phyloP scores from a whole-genome alignment of 345 rosid genomes.

The Eucalyptus polyanthemos region DNA sequence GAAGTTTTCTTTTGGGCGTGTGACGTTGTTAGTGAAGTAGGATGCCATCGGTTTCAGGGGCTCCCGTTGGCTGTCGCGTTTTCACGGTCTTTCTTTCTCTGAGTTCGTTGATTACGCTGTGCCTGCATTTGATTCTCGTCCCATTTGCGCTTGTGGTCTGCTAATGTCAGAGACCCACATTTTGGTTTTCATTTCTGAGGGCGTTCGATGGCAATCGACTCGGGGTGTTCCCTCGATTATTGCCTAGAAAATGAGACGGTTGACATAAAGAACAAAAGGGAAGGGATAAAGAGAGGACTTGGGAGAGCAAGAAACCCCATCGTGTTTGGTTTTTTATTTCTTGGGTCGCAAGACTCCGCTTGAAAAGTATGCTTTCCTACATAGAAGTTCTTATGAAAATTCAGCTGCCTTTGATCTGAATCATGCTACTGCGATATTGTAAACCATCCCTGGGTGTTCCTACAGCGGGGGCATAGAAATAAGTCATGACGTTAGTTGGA shows the following conservation, averaged over 20 bases:
- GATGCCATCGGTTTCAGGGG: neutral
- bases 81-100: neutral
- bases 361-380: neutral
- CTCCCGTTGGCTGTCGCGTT: neutral
- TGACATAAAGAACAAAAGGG: neutral
- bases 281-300: neutral
- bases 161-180: neutral
- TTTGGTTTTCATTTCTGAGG: neutral
- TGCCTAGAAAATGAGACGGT: neutral
- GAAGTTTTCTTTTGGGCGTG: neutral
- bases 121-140: neutral
- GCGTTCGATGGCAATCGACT: neutral
- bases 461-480: neutral
- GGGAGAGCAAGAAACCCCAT: neutral
- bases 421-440: neutral
- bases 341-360: neutral
- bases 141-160: neutral
- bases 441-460: neutral
- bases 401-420: neutral
- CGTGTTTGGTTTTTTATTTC: neutral
- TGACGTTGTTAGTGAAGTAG: neutral
- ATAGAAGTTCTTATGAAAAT: neutral
- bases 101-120: neutral
- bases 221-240: neutral
- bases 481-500: neutral